Evolutionary conservation across 1,284 basidiomycete genomes (phyloP), one percentile per base, ranked within the genome.

Genomic region (Leccinum subatratum): DNA sequence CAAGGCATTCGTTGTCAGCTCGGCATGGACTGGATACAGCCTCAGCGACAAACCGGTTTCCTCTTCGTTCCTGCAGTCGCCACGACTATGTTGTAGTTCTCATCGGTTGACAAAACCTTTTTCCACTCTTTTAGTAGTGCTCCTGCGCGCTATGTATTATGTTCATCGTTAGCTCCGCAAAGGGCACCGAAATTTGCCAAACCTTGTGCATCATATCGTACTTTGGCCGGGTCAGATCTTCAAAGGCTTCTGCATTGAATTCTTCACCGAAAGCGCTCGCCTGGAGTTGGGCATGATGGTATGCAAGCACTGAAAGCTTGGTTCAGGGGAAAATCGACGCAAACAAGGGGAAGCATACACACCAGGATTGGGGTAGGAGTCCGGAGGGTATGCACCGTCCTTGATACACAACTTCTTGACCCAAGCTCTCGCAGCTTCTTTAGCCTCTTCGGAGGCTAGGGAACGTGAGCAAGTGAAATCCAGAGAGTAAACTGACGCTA

Each of bases 281-380:
- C 80, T 97, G 90, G 4, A 98, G 85, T 73, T 95, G 93, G 9
- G 87, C 90, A 75, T 96, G 95, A 76, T 97, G 94, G 72, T 89
- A 93, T 11, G 89, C 89, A 65, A 98, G 83, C 7, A 85, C 89
- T 90, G 63, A 61, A 65, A 39, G 18, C 16, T 18, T 25, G 42
- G 30, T 65, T 69, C 61, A 64, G 69, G 54, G 9, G 45, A 45
- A 8, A 22, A 12, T 8, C 9, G 9, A 34, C 58, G 61, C 60
- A 45, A 25, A 57, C 4, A 4, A 30, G 9, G 37, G 30, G 4
- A 34, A 22, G 25, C 1, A 48, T 56, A 78, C 86, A 74, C 70
- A 95, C 94, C 85, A 71, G 96, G 96, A 77, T 98, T 99, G 2
- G 94, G 94, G 75, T 93, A 95, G 32, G 89, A 88, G 75, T 96